phyloP scores from a whole-genome alignment of 2,329 filamentous ascomycete species.

The Byssothecium circinans region DNA sequence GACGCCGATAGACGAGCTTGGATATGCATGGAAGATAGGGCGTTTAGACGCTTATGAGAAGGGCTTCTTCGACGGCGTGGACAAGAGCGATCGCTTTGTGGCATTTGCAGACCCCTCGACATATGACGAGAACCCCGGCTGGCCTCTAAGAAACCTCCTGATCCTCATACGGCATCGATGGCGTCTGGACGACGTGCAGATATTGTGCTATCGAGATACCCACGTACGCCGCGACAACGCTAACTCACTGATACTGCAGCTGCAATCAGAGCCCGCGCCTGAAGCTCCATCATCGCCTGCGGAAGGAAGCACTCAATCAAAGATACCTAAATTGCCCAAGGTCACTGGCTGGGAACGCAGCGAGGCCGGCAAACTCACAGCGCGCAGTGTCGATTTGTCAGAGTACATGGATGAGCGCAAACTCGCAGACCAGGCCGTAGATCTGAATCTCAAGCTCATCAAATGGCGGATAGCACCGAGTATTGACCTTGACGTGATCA shows the following conservation, averaged over 20 bases:
- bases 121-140: constrained; percentile 82
- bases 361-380: constrained; percentile 72
- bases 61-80: constrained; percentile 78
- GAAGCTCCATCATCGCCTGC: constrained; percentile 15
- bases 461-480: constrained; percentile 95
- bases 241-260: constrained; percentile 73
- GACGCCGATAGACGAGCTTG: constrained; percentile 57
- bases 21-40: constrained; percentile 76
- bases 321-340: constrained; percentile 69
- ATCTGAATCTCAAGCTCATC: constrained; percentile 96
- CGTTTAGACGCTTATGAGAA: constrained; percentile 77
- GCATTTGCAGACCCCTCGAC: constrained; percentile 92
- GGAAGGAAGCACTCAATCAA: constrained; percentile 23
- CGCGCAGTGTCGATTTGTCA: constrained; percentile 77
- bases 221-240: constrained; percentile 76
- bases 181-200: constrained; percentile 73
- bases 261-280: constrained; percentile 25
- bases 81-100: constrained; percentile 75
- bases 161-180: constrained; percentile 83
- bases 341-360: constrained; percentile 95
- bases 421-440: constrained; percentile 90
- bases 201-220: constrained; percentile 87
- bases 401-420: constrained; percentile 91
- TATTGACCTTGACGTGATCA: constrained; percentile 84
- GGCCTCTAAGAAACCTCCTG: constrained; percentile 88